Base-by-base conservation (phyloP, 352 stramenopile species). In the Plasmopara muralis region DNA sequence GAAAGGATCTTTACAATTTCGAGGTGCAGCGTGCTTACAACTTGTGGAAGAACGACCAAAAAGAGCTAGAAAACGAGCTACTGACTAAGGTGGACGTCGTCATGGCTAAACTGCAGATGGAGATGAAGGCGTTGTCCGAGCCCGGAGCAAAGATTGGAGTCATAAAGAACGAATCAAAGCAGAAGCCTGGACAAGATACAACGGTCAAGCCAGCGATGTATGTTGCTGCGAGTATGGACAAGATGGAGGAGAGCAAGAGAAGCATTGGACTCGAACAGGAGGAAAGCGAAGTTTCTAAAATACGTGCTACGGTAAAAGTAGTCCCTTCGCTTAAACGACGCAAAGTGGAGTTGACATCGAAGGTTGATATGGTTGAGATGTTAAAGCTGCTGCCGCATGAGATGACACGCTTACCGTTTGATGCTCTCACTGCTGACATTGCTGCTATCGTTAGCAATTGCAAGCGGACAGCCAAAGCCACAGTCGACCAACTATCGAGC, bases 1-100 rank as follows among this genome's bases (percentile, higher is more conserved):
- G 70, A 42, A 59, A 85, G 43, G 78, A 92, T 35, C 64, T 92
- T 10, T 83, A 86, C 52, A 71, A 66, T n/a, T 89, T 88, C 57
- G 79, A 89, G 45, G 66, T 87, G 28, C 79, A 92, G 55, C 69
- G 70, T 15, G 79, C 78, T 0, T 58, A 87, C 28, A 66, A 92
- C 53, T 57, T 92, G 33, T 89, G 72, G 67, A 41, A 83, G 49
- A 68, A 85, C 43, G 74, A 67, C 20, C 81, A 86, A 44, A 61
- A 76, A 20, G 57, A 58, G 39, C 52, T 89, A 18, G 83, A 89
- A 63, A 54, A 65, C 4, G 60, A 76, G 20, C 66, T 89, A 59
- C 61, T 87, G 28, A 34, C 8, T 13, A 69, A 74, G 43, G 47
- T 80, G 39, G 66, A 88, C 50, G 51, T 46, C 29, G 56, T 92